Evolutionary conservation across 176 grass and related monocot genomes (phyloP), one percentile per base, ranked within the genome.

Genomic region (Musa beccarii): DNA sequence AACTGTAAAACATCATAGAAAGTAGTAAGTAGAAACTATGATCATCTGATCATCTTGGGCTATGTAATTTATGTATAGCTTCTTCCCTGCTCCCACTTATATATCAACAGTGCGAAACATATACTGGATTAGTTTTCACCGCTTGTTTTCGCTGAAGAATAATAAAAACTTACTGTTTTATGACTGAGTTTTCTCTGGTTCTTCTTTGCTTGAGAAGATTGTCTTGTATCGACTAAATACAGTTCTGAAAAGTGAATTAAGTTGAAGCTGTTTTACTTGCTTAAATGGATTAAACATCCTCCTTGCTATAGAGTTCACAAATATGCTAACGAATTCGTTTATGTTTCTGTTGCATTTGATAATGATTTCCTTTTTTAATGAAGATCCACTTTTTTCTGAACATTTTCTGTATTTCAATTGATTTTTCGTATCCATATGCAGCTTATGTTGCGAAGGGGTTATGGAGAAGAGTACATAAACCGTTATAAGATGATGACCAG

Each of bases 401-500:
- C 49, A 70, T 19, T 16, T 70, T 51, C 51, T 20, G 11, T 51
- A 11, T 34, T 68, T 49, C 26, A 68, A n/a, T 70, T 51, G 9
- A 10, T 70, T 70, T 9, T 61, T 15, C 52, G 8, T 70, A 51
- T 51, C 17, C 17, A 72, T 86, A 55, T 84, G 81, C 66, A 96
- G 92, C 88, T 97, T 25, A 97, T 97, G 94, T 86, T 90, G 78
- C 85, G 92, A 70, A 77, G 90, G 54, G 90, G 86, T 34, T 90
- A 97, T 10, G 85, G 90, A 1, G 82, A 97, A 43, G 94, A 91
- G 56, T 97, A 97, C 25, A 97, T 97, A 81, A 93, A 89, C 75
- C 90, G 86, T n/a, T 97, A 97, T 78, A 93, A 90, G 80, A 97
- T 97, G 93, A 97, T 97, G 93, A 97, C 90, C 28, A 90, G 77